These are phyloP conservation scores for Coemansia sp. DNA, from an alignment of 192 early-diverging fungal species.

Conservation along the genomic window DNA sequence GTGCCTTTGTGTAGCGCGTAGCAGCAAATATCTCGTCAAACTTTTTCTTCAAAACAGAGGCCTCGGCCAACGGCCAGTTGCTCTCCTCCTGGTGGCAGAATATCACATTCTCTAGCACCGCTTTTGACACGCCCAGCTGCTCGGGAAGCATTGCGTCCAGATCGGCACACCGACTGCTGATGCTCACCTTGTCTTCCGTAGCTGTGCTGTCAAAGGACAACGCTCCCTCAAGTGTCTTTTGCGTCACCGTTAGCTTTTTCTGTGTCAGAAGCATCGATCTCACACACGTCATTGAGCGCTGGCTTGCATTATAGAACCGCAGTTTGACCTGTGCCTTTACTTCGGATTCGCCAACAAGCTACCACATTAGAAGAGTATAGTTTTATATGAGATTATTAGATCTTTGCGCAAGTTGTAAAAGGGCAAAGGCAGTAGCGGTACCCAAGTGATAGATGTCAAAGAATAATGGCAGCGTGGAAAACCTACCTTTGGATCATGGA, in stretches of 20 bases:
- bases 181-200: conserved; percentile 65
- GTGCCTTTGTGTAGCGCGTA: conserved; percentile 87
- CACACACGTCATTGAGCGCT: conserved; percentile 69
- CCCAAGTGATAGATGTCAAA: neutral
- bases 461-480: neutral
- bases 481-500: conserved; percentile 88
- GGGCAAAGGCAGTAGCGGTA: neutral
- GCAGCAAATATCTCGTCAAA: conserved; percentile 99
- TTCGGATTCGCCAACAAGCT: conserved; percentile 69
- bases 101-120: conserved; percentile 96
- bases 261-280: conserved; percentile 78
- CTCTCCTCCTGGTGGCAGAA: conserved; percentile 99
- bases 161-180: conserved; percentile 82
- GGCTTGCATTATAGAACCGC: conserved; percentile 75
- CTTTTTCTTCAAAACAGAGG: conserved; percentile 83
- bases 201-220: conserved; percentile 60
- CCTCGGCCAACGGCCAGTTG: conserved; percentile 94
- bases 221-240: conserved; percentile 81
- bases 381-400: neutral
- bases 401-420: too few relatives aligned
- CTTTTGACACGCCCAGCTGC: conserved; percentile 85
- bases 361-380: conserved; percentile 29
- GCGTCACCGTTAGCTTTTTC: conserved; percentile 58
- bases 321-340: conserved; percentile 93
- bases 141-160: conserved; percentile 80